Conservation (phyloP, 177 flowering plant genomes). For the Tripterygium wilfordii region DNA sequence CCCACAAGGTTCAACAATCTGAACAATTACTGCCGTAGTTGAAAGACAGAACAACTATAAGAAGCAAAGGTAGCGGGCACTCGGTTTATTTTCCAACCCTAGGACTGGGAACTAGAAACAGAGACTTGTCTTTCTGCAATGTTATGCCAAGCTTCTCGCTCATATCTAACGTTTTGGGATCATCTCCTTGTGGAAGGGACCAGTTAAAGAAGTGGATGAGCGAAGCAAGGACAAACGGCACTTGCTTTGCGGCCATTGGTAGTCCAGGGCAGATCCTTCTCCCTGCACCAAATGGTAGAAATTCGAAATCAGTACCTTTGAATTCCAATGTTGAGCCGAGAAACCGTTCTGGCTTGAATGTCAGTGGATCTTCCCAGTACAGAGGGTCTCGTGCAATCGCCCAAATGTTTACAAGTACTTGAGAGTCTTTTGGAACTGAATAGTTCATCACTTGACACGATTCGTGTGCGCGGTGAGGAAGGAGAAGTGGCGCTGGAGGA, state of each 20-base stretch:
- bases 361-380: slow-evolving; percentile 22
- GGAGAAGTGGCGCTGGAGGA: slow-evolving; percentile 31
- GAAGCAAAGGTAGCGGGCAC: too few relatives aligned
- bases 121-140: slow-evolving; percentile 10
- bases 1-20: too few relatives aligned
- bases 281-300: slow-evolving; percentile 32
- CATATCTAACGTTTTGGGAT: neutral
- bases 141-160: too few relatives aligned
- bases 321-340: slow-evolving; percentile 15
- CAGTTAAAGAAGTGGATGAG: slow-evolving; percentile 9
- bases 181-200: slow-evolving; percentile 5
- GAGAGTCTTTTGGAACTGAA: slow-evolving; percentile 23
- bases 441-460: slow-evolving; percentile 24
- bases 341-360: slow-evolving; percentile 30
- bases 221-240: slow-evolving; percentile 7
- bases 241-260: slow-evolving; percentile 21
- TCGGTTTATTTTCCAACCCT: too few relatives aligned
- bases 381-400: slow-evolving; percentile 29
- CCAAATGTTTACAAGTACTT: slow-evolving; percentile 23
- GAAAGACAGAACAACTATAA: too few relatives aligned
- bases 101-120: slow-evolving; percentile 13
- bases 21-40: too few relatives aligned
- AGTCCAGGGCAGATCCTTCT: slow-evolving; percentile 38
- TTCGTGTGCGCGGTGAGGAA: slow-evolving; percentile 24
- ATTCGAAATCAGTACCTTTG: slow-evolving; percentile 29